Base-by-base conservation (phyloP, 345 rosid species). In the Angophora floribunda region DNA sequence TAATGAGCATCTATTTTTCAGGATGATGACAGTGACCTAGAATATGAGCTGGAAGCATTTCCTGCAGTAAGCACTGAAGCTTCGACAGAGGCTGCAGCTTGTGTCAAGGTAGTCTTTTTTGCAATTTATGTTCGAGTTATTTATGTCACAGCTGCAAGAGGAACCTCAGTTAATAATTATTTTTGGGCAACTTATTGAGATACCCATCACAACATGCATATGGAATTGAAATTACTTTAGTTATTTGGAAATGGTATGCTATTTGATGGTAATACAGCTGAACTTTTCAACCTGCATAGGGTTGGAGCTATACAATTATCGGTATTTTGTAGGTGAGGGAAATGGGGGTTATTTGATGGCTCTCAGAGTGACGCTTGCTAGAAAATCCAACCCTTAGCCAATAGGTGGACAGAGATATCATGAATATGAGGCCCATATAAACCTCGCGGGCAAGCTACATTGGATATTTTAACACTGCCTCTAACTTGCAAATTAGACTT, bases 1-100 rank as follows among this genome's bases (percentile, higher is more conserved):
- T 67, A 17, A 75, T 75, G 26, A 19, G 14, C 19, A 75, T 75
- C 84, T 86, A 53, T 87, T 82, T 84, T 92, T 89, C 93, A 98
- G 99, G 98, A 97, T 89, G 98, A 96, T 89, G 98, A 97, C 52
- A 97, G 99, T 92, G 99, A 97, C 92, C 89, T 96, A 79, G 99
- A 98, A 80, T 95, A 88, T 85, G 99, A 98, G 88, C 87, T 98
- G 95, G 99, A 97, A 93, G 94, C 98, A 86, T 93, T 87, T 86
- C 99, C 99, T 88, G 91, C 91, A 59, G 95, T 92, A 86, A 91
- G 92, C 53, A 88, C 85, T 88, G 99, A 97, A 91, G 93, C 95
- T 79, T 90, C 94, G 19, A n/a, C 93, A 16, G 99, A 97, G 91
- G 99, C 96, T 90, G 93, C 96, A 86, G 99, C 99, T 11, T 93